Evolutionary conservation across 768 basidiomycete species (phyloP), one percentile per base, ranked within the genome.

Genomic region (Phaeotremella skinneri): DNA sequence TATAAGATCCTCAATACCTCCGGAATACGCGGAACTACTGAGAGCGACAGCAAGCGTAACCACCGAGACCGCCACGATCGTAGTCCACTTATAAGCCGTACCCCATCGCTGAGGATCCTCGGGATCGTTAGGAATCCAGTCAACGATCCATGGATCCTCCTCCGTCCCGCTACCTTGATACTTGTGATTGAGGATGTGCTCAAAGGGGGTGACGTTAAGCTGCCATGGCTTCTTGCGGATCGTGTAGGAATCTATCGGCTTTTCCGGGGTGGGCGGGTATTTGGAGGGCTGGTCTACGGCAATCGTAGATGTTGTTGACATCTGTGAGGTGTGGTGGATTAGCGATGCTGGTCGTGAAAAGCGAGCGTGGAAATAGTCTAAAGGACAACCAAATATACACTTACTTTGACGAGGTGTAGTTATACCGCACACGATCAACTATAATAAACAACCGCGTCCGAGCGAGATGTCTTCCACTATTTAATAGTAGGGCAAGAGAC

Each of bases 51-150:
- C 72, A 20, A 76, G 45, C 0, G 75, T 76, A 2, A 71, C 61
- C 34, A 67, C 58, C 6, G 66, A 58, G 29, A 63, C 75, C 7
- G 68, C 47, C 42, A 59, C 60, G 42, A 72, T 74, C 1, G 61
- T 59, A 39, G 64, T 41, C 75, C 75, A 76, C 48, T 76, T 76
- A 58, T 69, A 73, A 4, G 42, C 29, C 1, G 30, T 20, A 1
- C 59, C 49, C 75, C 73, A 75, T 29, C 60, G 60, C 57, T 73
- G 72, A 2, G 75, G 75, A 45, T 76, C 72, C 54, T 76, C 75
- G 4, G 64, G 64, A 61, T 76, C 75, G 5, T 66, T 57, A 7
- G 52, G 50, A n/a, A 73, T 42, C 77, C 75, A 77, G 45, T 72
- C 76, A 27, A 78, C 65, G 17, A 78, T 58, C 53, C 66, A 76